phyloP scores from a whole-genome alignment of 2,329 filamentous ascomycete genomes.

The Arthroderma sp. region DNA sequence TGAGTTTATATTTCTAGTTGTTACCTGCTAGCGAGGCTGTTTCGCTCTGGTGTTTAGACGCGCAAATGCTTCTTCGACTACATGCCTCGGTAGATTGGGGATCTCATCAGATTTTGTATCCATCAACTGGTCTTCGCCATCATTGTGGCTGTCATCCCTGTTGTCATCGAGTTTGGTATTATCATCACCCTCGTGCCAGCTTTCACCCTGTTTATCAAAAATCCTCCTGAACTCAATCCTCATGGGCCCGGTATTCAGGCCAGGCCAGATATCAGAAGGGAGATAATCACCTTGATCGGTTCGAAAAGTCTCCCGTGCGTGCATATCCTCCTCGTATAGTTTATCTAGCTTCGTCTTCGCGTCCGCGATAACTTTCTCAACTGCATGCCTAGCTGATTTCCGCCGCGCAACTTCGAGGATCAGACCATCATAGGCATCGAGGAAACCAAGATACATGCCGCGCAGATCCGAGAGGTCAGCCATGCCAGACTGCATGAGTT shows the following conservation, averaged over 20 bases:
- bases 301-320: constrained; percentile 63
- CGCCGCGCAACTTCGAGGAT: constrained; percentile 73
- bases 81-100: constrained; percentile 29
- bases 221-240: constrained; percentile 29
- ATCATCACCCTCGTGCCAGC: constrained; percentile 7
- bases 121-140: background rate
- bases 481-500: constrained; percentile 54
- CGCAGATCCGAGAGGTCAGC: constrained; percentile 64
- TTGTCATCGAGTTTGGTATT: background rate
- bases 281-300: constrained; percentile 74
- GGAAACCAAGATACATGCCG: constrained; percentile 77
- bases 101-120: constrained; percentile 13
- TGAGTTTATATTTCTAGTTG: background rate
- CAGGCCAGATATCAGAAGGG: constrained; percentile 77
- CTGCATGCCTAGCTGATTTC: constrained; percentile 57
- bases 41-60: constrained; percentile 19
- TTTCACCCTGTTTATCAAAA: constrained; percentile 22
- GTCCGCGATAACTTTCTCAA: constrained; percentile 61
- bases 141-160: background rate
- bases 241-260: constrained; percentile 48
- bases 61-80: constrained; percentile 31
- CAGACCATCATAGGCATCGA: constrained; percentile 69
- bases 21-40: background rate
- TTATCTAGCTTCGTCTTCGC: constrained; percentile 64
- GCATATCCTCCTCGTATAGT: constrained; percentile 58